Base-by-base conservation (phyloP, 2,329 filamentous ascomycete genomes). In the Stagonosporopsis tanaceti region DNA sequence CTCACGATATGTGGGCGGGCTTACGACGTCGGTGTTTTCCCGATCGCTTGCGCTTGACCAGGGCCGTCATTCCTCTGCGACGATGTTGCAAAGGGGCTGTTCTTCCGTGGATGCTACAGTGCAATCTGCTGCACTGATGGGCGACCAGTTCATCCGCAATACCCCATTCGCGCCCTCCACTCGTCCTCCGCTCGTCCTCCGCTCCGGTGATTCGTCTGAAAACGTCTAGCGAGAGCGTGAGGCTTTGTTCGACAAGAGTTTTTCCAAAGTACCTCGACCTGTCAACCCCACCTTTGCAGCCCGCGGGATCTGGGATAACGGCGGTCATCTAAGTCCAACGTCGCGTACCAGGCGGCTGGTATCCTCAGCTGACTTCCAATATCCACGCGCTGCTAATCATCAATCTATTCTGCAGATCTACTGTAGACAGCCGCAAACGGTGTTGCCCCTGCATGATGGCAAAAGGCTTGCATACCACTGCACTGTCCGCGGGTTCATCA, bases 271-370 rank as follows among this genome's bases (percentile, higher is more conserved):
- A 50, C 47, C 47, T 64, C 47, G 55, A 58, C 47, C 25, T 50
- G 40, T 34, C 46, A 39, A 50, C 15, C 50, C 56, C 56, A 47
- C 50, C 50, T 53, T 51, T 63, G 47, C 58, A 59, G 63, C 48
- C 39, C 32, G 47, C 32, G 30, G 47, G 41, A 61, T 64, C 59
- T 64, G 50, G 61, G 53, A 57, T 53, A 64, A 62, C 57, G 55
- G 47, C 55, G 25, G 56, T 64, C 63, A 62, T 67, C 57, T 67
- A 61, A 54, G 44, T 47, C 47, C 63, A 57, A 63, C 58, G 40
- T 50, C 22, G 41, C 32, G 59, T 63, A 63, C 66, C 66, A 57
- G 66, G 64, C 57, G 63, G 60, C 39, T 68, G 66, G 66, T 66
- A 64, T 54, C 41, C 50, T 57, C 54, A 57, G 48, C 47, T 47